Conservation (phyloP, 495 filamentous ascomycete species). For the Lentithecium fluviatile region DNA sequence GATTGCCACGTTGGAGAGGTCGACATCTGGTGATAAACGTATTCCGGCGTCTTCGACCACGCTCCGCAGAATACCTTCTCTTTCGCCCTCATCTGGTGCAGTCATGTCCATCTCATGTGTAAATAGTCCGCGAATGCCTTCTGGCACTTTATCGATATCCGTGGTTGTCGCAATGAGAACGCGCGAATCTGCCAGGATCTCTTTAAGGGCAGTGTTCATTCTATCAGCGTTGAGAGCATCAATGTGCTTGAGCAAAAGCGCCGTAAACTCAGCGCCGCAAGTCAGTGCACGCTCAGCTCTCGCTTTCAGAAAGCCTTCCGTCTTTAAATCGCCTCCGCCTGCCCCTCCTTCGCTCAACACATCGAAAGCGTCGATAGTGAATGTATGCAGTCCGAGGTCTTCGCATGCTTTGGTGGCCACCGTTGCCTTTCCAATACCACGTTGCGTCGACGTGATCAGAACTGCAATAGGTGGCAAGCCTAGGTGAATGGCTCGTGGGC, state of each 20-base stretch:
- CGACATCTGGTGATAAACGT: conserved; percentile 72
- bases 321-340: conserved; percentile 86
- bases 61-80: conserved; percentile 78
- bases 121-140: conserved; percentile 84
- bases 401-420: conserved; percentile 72
- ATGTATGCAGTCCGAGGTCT: conserved; percentile 87
- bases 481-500: conserved; percentile 79
- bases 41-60: conserved; percentile 74
- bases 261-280: conserved; percentile 79
- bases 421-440: conserved; percentile 84
- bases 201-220: conserved; percentile 77
- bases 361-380: conserved; percentile 88
- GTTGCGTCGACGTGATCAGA: conserved; percentile 82
- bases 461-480: conserved; percentile 85
- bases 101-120: conserved; percentile 93
- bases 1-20: conserved; percentile 76
- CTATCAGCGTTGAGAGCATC: conserved; percentile 89
- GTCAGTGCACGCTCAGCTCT: conserved; percentile 83
- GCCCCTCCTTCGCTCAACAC: conserved; percentile 85
- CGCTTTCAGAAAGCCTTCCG: conserved; percentile 82
- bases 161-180: conserved; percentile 91
- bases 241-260: conserved; percentile 80
- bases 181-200: conserved; percentile 68
- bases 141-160: conserved; percentile 88
- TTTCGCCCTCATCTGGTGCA: conserved; percentile 88